Conservation (phyloP, 345 rosid species). For the Dipteronia sinensis region DNA sequence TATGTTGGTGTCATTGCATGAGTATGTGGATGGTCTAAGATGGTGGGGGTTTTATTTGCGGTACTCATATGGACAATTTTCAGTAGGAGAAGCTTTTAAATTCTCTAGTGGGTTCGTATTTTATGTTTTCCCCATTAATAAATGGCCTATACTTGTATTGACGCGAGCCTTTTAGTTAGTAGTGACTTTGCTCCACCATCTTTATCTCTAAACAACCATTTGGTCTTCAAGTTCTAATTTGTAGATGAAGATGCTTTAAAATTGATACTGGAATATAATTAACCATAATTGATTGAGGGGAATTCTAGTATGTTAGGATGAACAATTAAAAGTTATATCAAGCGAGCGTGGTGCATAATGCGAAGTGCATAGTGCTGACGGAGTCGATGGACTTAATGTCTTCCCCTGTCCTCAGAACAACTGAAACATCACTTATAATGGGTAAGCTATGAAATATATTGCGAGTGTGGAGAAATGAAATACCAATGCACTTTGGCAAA, state of each 20-base stretch:
- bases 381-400: no score
- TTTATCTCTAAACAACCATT: not conserved
- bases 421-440: no score
- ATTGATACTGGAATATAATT: not conserved
- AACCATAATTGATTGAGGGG: no score
- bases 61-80: not conserved
- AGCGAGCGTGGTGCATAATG: no score
- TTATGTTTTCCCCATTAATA: not conserved
- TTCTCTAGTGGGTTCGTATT: not conserved
- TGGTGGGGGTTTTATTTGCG: not conserved
- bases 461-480: not conserved
- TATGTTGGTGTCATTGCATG: no score
- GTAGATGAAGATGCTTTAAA: not conserved
- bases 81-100: not conserved
- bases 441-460: not conserved
- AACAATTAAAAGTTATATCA: no score
- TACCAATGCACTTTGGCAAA: not conserved
- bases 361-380: no score
- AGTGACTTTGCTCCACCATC: not conserved
- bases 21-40: not conserved
- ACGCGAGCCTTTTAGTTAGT: not conserved
- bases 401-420: no score
- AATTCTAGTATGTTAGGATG: no score
- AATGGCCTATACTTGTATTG: not conserved
- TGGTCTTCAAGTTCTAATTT: not conserved